Conservation (phyloP, 257 asterid genomes). For the Rehmannia glutinosa region DNA sequence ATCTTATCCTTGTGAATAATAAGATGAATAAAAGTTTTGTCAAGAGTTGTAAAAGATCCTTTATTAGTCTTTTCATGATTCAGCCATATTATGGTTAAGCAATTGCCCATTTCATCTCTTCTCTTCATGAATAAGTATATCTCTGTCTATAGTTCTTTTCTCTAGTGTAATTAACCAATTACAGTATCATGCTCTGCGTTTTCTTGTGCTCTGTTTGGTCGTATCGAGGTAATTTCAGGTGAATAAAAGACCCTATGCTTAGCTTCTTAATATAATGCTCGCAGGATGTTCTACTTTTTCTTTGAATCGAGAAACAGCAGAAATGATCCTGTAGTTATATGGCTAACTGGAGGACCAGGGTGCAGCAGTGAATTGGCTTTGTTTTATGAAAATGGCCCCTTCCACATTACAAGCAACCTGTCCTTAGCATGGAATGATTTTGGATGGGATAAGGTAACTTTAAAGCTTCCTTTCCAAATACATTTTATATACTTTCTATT, state of each 20-base stretch:
- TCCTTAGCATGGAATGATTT: conserved; percentile 48
- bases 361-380: conserved; percentile 59
- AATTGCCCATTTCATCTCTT: too few relatives aligned
- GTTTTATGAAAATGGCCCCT: conserved; percentile 59
- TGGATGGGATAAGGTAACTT: conserved; percentile 59
- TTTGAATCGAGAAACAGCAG: conserved; percentile 52
- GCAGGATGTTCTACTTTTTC: conserved; percentile 97
- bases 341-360: conserved; percentile 72
- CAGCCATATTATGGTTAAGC: too few relatives aligned
- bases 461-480: background rate
- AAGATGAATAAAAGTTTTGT: too few relatives aligned
- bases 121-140: background rate
- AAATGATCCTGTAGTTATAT: conserved; percentile 50
- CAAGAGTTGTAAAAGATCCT: too few relatives aligned
- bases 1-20: too few relatives aligned
- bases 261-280: background rate
- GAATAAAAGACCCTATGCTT: too few relatives aligned
- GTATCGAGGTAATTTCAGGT: too few relatives aligned
- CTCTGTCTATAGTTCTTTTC: background rate
- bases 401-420: conserved; percentile 31
- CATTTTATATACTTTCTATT: background rate
- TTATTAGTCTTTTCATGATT: too few relatives aligned
- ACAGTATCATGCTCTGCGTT: too few relatives aligned
- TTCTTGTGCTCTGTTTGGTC: too few relatives aligned
- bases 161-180: background rate